A percentile compares a stretch with the other conserved stretches of the same genome.
phyloP scores from a whole-genome alignment of 1,284 basidiomycete species.

The Marasmius oreades region DNA sequence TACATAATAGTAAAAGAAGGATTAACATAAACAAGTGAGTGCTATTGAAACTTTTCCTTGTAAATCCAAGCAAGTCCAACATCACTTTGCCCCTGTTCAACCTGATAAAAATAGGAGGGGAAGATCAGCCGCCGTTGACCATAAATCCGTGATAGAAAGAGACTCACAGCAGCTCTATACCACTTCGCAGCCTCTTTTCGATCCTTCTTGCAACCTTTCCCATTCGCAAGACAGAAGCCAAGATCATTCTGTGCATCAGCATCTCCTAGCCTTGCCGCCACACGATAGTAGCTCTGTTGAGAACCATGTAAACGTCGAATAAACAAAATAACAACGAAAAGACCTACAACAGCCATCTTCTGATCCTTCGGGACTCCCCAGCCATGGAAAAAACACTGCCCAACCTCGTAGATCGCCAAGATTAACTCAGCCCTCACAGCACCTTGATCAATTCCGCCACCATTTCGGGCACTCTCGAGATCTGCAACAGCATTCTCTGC shows the following conservation, averaged over 20 bases:
- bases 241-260: slow-evolving; percentile 84
- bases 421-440: slow-evolving; percentile 70
- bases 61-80: slow-evolving; percentile 87
- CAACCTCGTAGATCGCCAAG: slow-evolving; percentile 88
- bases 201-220: slow-evolving; percentile 88
- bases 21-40: no score
- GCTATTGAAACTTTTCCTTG: slow-evolving; percentile 67
- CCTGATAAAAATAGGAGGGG: slow-evolving; percentile 32
- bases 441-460: slow-evolving; percentile 12
- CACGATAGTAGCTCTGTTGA: slow-evolving; percentile 75
- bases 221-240: slow-evolving; percentile 81
- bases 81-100: slow-evolving; percentile 73
- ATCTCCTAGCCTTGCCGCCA: slow-evolving; percentile 83
- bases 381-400: slow-evolving; percentile 88
- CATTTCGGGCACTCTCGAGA: slow-evolving; percentile 55
- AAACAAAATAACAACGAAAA: slow-evolving; percentile 7
- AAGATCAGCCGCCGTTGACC: not conserved
- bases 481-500: slow-evolving; percentile 81
- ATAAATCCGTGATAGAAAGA: not conserved
- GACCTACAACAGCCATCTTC: slow-evolving; percentile 77
- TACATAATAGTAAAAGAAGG: no score
- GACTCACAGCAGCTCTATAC: slow-evolving; percentile 79
- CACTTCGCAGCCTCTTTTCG: slow-evolving; percentile 83
- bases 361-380: slow-evolving; percentile 87
- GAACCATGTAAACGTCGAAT: slow-evolving; percentile 7